Evolutionary conservation across 1,284 basidiomycete species (phyloP).

Genomic region (Ceratobasidium papillatum): DNA sequence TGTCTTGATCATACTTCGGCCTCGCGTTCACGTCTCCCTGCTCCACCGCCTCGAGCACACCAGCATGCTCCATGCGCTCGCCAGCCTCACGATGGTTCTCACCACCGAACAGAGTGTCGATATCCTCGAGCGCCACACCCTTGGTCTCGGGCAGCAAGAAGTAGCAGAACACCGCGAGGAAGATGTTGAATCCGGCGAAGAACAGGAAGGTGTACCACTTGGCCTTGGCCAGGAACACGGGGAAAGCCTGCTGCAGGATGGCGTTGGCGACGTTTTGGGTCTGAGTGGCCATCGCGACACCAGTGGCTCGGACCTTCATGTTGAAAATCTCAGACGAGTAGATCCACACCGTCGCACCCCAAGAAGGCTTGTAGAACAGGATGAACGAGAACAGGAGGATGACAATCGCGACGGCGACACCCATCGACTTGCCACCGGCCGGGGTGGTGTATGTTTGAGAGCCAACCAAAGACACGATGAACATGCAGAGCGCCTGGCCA

Average conservation of each 20-base stretch:
- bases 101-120: constrained; percentile 35
- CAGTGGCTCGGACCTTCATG: constrained; percentile 44
- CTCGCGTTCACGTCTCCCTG: constrained; percentile 12
- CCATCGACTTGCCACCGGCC: constrained; percentile 40
- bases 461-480: constrained; percentile 43
- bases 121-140: constrained; percentile 34
- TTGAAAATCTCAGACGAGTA: constrained; percentile 45
- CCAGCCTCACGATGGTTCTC: constrained; percentile 40
- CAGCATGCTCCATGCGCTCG: constrained; percentile 34
- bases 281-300: constrained; percentile 44
- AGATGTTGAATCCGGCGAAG: constrained; percentile 36
- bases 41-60: constrained; percentile 35
- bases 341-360: constrained; percentile 47
- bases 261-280: constrained; percentile 44
- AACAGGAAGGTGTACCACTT: constrained; percentile 41
- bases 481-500: constrained; percentile 42
- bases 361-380: constrained; percentile 46
- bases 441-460: constrained; percentile 29
- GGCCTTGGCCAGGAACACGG: constrained; percentile 36
- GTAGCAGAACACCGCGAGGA: constrained; percentile 37
- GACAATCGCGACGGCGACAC: constrained; percentile 44
- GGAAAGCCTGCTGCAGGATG: constrained; percentile 45
- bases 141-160: constrained; percentile 36
- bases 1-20: constrained; percentile 22
- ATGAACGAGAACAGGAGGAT: constrained; percentile 43